Percentiles rank a stretch among this genome's conserved stretches.
phyloP scores from a whole-genome alignment of 495 filamentous ascomycete genomes.

The Alectoria sarmentosa region DNA sequence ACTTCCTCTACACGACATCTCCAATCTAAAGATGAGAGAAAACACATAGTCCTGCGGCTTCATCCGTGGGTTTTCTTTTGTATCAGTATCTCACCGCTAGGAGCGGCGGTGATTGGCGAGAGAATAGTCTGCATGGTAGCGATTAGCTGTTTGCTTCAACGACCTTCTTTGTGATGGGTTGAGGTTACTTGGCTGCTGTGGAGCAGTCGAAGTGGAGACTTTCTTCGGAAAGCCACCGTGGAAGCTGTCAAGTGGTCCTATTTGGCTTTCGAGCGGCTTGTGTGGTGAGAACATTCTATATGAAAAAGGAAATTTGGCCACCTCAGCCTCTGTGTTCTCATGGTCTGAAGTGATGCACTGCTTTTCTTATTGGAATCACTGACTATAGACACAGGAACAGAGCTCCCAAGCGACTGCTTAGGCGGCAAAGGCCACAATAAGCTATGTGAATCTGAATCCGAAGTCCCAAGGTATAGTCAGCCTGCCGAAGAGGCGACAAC shows the following conservation, averaged over 20 bases:
- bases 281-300: constrained; percentile 31
- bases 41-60: constrained; percentile 23
- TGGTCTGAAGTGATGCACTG: neutral
- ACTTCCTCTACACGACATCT: constrained; percentile 22
- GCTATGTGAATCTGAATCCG: no score
- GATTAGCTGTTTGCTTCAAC: constrained; percentile 11
- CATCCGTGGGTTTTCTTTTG: constrained; percentile 27
- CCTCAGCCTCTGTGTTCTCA: constrained; percentile 29
- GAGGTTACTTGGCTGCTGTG: constrained; percentile 17
- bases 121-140: constrained; percentile 18
- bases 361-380: neutral
- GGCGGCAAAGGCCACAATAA: neutral
- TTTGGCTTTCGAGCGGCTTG: constrained; percentile 9
- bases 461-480: neutral
- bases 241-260: constrained; percentile 23
- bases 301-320: constrained; percentile 41
- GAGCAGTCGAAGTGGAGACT: constrained; percentile 22
- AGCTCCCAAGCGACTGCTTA: neutral
- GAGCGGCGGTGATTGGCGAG: constrained; percentile 12
- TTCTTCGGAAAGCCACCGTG: constrained; percentile 8
- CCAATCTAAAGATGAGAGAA: neutral
- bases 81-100: constrained; percentile 11
- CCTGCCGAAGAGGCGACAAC: neutral
- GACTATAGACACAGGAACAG: neutral
- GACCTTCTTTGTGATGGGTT: constrained; percentile 14